Conservation (phyloP, 2,329 filamentous ascomycete species). For the Aspergillus sp. region DNA sequence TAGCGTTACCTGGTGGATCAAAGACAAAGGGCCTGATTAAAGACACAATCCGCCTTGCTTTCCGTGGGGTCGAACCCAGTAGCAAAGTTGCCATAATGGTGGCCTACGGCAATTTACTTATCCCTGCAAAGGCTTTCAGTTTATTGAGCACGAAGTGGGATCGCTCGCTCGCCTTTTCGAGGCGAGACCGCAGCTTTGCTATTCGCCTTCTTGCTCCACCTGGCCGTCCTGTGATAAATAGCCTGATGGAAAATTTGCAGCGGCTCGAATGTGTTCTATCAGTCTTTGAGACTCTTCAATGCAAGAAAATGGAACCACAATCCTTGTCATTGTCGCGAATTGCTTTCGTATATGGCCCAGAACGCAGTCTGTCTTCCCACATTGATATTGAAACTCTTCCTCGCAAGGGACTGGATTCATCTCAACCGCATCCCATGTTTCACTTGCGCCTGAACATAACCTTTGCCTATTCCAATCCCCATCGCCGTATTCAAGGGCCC, state of each 20-base stretch:
- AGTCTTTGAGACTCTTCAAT: slow-evolving; percentile 34
- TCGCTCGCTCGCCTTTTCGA: slow-evolving; percentile 33
- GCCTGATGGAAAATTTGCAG: slow-evolving; percentile 38
- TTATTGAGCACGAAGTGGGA: slow-evolving; percentile 29
- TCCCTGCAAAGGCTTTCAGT: slow-evolving; percentile 25
- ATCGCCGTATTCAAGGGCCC: slow-evolving; percentile 42
- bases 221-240: slow-evolving; percentile 35
- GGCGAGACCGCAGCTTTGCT: slow-evolving; percentile 35
- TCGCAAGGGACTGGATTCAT: slow-evolving; percentile 20
- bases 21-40: slow-evolving; percentile 30
- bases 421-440: slow-evolving; percentile 27
- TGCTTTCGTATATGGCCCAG: slow-evolving; percentile 34
- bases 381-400: slow-evolving; percentile 29
- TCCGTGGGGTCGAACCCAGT: slow-evolving; percentile 37
- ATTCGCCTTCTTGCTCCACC: slow-evolving; percentile 38
- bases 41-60: slow-evolving; percentile 38
- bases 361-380: slow-evolving; percentile 28
- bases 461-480: slow-evolving; percentile 38
- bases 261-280: slow-evolving; percentile 38
- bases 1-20: slow-evolving; percentile 26
- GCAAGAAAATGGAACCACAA: slow-evolving; percentile 30
- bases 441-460: slow-evolving; percentile 30
- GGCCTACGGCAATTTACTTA: slow-evolving; percentile 35
- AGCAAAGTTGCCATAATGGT: slow-evolving; percentile 35
- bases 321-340: slow-evolving; percentile 37